phyloP scores from a whole-genome alignment of 176 grass and related monocot genomes.

The Aegilops sharonensis region DNA sequence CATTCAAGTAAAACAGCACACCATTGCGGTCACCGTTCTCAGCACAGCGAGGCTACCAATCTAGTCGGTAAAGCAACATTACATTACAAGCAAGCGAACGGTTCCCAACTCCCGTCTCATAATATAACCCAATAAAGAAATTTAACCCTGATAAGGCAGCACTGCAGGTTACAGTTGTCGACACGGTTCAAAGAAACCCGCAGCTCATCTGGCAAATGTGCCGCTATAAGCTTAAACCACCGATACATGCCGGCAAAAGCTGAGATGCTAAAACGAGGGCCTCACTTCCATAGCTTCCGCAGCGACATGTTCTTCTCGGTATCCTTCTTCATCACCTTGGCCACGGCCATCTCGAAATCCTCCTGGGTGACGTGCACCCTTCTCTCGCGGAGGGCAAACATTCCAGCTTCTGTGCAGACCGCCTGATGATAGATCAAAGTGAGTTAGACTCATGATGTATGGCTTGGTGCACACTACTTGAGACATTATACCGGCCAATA shows the following conservation, averaged over 20 bases:
- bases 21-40: background rate
- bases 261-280: background rate
- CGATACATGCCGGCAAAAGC: background rate
- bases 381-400: conserved; percentile 76
- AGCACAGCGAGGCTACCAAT: background rate
- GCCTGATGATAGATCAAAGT: conserved; percentile 40
- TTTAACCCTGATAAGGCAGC: background rate
- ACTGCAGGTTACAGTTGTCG: background rate
- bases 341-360: conserved; percentile 80
- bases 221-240: background rate
- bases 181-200: background rate
- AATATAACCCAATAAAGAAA: background rate
- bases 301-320: conserved; percentile 81
- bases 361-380: conserved; percentile 77
- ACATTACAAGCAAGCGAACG: background rate
- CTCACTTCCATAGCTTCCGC: conserved; percentile 81
- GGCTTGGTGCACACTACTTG: background rate
- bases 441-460: background rate
- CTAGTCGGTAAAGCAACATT: background rate
- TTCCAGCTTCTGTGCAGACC: conserved; percentile 76
- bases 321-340: conserved; percentile 82
- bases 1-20: background rate
- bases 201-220: background rate
- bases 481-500: background rate
- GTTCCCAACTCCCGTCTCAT: background rate